Evolutionary conservation across 1,284 basidiomycete genomes (phyloP), one percentile per base, ranked within the genome.

Genomic region (Pseudozyma flocculosa): DNA sequence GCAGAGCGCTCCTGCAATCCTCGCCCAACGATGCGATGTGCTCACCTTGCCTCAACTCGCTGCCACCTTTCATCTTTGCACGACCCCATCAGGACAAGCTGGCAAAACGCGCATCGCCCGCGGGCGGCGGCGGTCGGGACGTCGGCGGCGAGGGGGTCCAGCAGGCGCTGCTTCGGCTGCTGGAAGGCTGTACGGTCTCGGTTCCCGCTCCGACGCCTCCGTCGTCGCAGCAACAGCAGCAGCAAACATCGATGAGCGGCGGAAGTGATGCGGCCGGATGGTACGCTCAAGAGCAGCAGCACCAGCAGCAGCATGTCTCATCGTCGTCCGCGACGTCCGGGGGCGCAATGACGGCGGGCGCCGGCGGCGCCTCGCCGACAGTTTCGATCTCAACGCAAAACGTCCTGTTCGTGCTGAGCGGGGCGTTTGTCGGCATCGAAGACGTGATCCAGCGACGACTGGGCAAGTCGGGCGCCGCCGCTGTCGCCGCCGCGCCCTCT

Each of bases 101-200:
- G 48, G 88, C 89, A 40, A 38, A 17, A 50, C 41, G 40, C 14
- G 24, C 19, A 45, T 40, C 22, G 18, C 23, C 15, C 50, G 22
- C 0, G 45, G 26, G 86, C 53, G 78, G 76, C 3, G 71, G 68
- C 1, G 79, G 73, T 65, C 79, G 87, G 4, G 87, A 97, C 75
- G 92, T 97, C 0, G 88, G 90, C 19, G 93, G 93, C 4, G 92
- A 95, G 82, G 93, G 93, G 32, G 93, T 97, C 3, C 93, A 97
- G 72, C 93, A 96, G 78, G 82, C 90, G 11, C 82, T 97, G 21
- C 81, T 97, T 1, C 84, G 92, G 43, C 88, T 96, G 84, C 87
- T 97, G 82, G 93, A 97, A 81, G 93, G 93, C 2, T 87, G 90
- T 0, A 82, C 86, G 4, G 83, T 97, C 22, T 87, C 86, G 11